Conservation (phyloP, 2,329 filamentous ascomycete genomes). For the Phyllosticta paracitricarpa region DNA sequence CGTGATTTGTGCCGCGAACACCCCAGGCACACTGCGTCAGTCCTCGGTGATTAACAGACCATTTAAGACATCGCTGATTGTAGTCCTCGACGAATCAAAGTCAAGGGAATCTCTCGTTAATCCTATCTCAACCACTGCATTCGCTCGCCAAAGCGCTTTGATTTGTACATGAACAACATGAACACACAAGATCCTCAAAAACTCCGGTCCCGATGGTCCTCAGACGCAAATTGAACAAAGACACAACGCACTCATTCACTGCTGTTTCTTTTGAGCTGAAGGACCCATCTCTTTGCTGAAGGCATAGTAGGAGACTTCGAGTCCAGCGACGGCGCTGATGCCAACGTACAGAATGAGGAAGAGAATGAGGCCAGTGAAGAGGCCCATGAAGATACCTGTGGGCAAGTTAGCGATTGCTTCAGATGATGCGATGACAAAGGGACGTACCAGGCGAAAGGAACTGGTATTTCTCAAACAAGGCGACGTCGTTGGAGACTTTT, state of each 20-base stretch:
- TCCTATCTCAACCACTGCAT: background rate
- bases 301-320: slow-evolving; percentile 85
- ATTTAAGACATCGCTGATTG: too few relatives aligned
- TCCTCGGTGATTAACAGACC: too few relatives aligned
- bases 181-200: background rate
- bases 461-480: slow-evolving; percentile 83
- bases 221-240: slow-evolving; percentile 1
- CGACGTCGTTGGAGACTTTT: slow-evolving; percentile 18
- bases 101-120: background rate
- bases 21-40: too few relatives aligned
- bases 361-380: slow-evolving; percentile 61
- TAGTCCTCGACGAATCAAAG: too few relatives aligned
- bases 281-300: slow-evolving; percentile 96
- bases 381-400: slow-evolving; percentile 77
- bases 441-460: slow-evolving; percentile 77
- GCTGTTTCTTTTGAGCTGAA: slow-evolving; percentile 73
- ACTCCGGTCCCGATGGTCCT: background rate
- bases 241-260: slow-evolving; percentile 29
- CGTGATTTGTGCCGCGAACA: too few relatives aligned
- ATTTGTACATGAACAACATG: slow-evolving; percentile 7
- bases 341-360: slow-evolving; percentile 71
- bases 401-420: background rate
- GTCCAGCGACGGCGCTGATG: slow-evolving; percentile 62
- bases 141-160: background rate
- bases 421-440: background rate